phyloP scores from a whole-genome alignment of 148 eudicot species.

The Vaccinium macrocarpon region DNA sequence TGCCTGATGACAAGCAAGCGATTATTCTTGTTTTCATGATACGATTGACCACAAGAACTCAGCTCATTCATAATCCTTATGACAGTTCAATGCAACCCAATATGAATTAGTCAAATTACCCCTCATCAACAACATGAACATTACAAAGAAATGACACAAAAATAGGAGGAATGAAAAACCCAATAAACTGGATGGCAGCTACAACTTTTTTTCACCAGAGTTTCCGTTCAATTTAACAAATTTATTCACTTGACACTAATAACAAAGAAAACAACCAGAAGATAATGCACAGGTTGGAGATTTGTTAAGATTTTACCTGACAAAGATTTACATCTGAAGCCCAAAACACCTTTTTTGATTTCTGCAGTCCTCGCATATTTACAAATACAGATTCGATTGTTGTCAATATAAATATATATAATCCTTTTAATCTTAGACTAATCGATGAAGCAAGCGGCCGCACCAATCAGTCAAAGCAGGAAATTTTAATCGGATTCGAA shows the following conservation, averaged over 20 bases:
- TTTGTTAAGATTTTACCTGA: conserved; percentile 50
- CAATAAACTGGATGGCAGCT: background rate
- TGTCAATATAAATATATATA: background rate
- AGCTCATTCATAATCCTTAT: background rate
- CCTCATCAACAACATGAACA: background rate
- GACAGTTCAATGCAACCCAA: background rate
- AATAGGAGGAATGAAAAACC: background rate
- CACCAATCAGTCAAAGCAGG: conserved; percentile 2
- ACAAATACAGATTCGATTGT: conserved; percentile 21
- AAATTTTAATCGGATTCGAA: background rate
- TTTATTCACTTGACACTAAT: background rate
- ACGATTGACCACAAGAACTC: background rate
- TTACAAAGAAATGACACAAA: background rate
- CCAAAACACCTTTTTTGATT: conserved; percentile 76
- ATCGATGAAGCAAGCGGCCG: conserved; percentile 1
- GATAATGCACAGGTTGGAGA: background rate
- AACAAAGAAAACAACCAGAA: background rate
- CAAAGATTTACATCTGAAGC: conserved; percentile 71
- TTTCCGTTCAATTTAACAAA: background rate
- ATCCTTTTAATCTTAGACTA: background rate
- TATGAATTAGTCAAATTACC: background rate
- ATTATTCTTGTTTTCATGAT: background rate
- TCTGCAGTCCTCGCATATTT: conserved; percentile 63
- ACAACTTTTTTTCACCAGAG: background rate
- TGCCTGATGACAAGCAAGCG: background rate